Evolutionary conservation across 202 grass and related monocot species (phyloP).

Genomic region (Panicum virgatum): DNA sequence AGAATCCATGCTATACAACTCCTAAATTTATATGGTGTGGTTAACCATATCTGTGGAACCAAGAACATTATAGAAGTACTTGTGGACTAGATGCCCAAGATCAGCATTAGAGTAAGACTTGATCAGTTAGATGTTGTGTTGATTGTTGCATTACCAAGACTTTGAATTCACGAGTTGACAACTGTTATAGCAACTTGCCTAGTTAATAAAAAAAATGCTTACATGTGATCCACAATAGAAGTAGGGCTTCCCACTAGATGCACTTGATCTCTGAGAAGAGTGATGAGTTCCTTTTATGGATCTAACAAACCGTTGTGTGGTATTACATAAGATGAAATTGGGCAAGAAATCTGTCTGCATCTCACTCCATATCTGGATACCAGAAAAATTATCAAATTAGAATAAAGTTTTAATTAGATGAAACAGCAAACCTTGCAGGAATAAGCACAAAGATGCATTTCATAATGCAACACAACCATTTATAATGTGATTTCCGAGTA

Average conservation of each 20-base stretch:
- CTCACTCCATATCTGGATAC: constrained; percentile 87
- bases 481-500: constrained; percentile 23
- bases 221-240: constrained; percentile 95
- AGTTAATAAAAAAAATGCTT: constrained; percentile 34
- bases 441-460: constrained; percentile 41
- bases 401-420: constrained; percentile 30
- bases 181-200: background rate
- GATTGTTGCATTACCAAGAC: background rate
- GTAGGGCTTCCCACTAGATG: constrained; percentile 72
- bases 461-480: background rate
- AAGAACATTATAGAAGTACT: background rate
- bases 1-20: background rate
- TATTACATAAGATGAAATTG: constrained; percentile 97
- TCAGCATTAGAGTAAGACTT: background rate
- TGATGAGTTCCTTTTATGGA: constrained; percentile 72
- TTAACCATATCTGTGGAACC: background rate
- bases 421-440: constrained; percentile 26
- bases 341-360: constrained; percentile 99
- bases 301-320: constrained; percentile 93
- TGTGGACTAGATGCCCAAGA: background rate
- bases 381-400: constrained; percentile 24
- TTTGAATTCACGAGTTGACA: background rate
- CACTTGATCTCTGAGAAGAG: constrained; percentile 62
- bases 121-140: background rate
- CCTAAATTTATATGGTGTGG: background rate